Conservation (phyloP, 2,329 filamentous ascomycete species). For the Cercospora zeae-maydis region DNA sequence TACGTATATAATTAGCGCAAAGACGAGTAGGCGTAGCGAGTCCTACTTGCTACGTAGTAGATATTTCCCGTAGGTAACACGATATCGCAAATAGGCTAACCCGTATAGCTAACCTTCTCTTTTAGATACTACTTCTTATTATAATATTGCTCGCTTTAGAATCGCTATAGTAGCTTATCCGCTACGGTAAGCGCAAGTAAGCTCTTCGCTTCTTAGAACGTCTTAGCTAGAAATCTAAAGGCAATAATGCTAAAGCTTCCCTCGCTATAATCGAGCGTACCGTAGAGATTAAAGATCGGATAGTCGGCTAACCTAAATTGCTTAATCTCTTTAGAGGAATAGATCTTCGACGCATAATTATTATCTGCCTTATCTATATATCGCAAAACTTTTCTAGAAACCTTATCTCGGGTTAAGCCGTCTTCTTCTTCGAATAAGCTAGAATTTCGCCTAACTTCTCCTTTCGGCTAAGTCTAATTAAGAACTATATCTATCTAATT, state of each 20-base stretch:
- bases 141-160: slow-evolving; percentile 32
- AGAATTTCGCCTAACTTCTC: slow-evolving; percentile 35
- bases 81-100: too few species aligned
- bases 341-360: slow-evolving; percentile 38
- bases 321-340: slow-evolving; percentile 37
- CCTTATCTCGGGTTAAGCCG: slow-evolving; percentile 57
- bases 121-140: slow-evolving; percentile 21
- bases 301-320: slow-evolving; percentile 29
- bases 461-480: slow-evolving; percentile 38
- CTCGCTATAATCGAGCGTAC: slow-evolving; percentile 29
- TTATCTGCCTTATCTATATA: slow-evolving; percentile 41
- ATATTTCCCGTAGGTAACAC: slow-evolving; percentile 45
- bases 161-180: slow-evolving; percentile 42
- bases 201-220: slow-evolving; percentile 34
- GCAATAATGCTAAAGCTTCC: slow-evolving; percentile 18
- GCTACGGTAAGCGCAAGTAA: slow-evolving; percentile 37
- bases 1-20: slow-evolving; percentile 49
- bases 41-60: slow-evolving; percentile 48
- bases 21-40: slow-evolving; percentile 44
- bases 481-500: slow-evolving; percentile 22
- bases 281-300: slow-evolving; percentile 31
- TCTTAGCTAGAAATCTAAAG: slow-evolving; percentile 26
- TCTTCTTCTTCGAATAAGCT: slow-evolving; percentile 43
- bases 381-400: slow-evolving; percentile 58
- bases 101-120: too few species aligned